A percentile compares a stretch with the other conserved stretches of the same genome.
phyloP scores from a whole-genome alignment of 768 basidiomycete genomes.

The Leccinum broughii region DNA sequence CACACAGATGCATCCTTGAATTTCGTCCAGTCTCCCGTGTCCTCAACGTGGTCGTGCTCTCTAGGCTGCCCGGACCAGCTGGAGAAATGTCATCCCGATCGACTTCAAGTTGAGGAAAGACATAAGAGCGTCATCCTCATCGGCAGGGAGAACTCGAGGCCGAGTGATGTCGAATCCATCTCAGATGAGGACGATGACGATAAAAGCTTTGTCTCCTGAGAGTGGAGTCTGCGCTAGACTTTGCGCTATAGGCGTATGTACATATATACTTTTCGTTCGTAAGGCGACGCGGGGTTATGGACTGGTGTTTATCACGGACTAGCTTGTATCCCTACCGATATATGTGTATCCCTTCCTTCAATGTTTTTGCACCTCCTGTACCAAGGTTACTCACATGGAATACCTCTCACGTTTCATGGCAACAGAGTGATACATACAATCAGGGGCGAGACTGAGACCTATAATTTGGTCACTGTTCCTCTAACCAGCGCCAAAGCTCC shows the following conservation, averaged over 20 bases:
- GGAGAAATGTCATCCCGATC: not conserved
- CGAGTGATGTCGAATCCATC: not conserved
- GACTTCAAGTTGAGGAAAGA: not conserved
- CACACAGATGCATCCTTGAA: not conserved
- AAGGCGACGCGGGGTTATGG: not conserved
- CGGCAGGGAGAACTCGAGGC: not conserved
- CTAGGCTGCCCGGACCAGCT: not conserved
- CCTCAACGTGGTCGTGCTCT: slow-evolving; percentile 6
- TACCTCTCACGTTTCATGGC: not conserved
- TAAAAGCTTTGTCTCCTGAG: not conserved
- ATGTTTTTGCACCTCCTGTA: not conserved
- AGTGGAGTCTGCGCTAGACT: not conserved
- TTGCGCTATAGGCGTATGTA: not conserved
- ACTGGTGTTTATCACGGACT: not conserved
- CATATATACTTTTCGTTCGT: not conserved
- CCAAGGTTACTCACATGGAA: not conserved
- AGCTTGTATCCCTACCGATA: not conserved
- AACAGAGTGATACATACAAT: not conserved
- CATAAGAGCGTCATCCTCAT: not conserved
- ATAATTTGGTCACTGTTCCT: slow-evolving; percentile 9
- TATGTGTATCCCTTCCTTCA: not conserved
- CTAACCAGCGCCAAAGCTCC: slow-evolving; percentile 15
- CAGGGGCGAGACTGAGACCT: not conserved
- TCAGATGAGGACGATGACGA: not conserved
- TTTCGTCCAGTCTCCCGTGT: slow-evolving; percentile 1